phyloP scores from a whole-genome alignment of 345 rosid species.

The Crucihimalaya himalaica region DNA sequence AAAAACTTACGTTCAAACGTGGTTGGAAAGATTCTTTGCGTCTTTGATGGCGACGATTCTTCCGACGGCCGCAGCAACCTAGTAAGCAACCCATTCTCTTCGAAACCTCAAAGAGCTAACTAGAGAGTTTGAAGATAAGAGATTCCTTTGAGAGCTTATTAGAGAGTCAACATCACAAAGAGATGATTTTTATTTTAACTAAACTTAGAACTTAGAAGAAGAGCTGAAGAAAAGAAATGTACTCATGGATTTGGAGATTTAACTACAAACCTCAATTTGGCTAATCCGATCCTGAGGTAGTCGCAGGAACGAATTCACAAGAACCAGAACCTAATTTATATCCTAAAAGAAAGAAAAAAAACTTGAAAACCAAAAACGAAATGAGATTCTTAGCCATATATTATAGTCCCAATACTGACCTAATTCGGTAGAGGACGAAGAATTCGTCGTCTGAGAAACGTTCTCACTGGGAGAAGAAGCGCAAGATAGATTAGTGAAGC shows the following conservation, averaged over 20 bases:
- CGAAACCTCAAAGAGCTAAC: conserved; percentile 1
- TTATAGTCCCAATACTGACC: conserved; percentile 7
- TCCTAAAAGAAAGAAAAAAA: too few relatives aligned
- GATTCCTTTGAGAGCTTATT: background rate
- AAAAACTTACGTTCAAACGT: conserved; percentile 47
- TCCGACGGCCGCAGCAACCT: conserved; percentile 84
- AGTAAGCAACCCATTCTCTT: conserved; percentile 79
- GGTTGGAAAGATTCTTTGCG: conserved; percentile 58
- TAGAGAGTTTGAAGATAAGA: conserved; percentile 10
- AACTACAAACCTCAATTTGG: too few relatives aligned
- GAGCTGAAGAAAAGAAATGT: conserved; percentile 31
- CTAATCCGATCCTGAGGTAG: too few relatives aligned
- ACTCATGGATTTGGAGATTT: conserved; percentile 36
- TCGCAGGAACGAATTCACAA: too few relatives aligned
- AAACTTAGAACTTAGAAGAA: background rate
- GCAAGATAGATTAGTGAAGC: conserved; percentile 21
- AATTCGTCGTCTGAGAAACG: background rate
- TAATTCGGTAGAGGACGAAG: background rate
- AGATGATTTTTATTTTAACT: background rate
- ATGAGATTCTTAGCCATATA: background rate
- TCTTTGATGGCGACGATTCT: conserved; percentile 54
- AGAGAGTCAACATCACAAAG: conserved; percentile 38
- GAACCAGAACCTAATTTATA: too few relatives aligned
- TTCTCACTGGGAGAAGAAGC: conserved; percentile 14
- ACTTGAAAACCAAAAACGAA: too few relatives aligned